A percentile compares a stretch with the other conserved stretches of the same genome.
These are phyloP conservation scores for Uronychia binucleata DNA, from an alignment of 73 alveolate species.

Conservation along the genomic window DNA sequence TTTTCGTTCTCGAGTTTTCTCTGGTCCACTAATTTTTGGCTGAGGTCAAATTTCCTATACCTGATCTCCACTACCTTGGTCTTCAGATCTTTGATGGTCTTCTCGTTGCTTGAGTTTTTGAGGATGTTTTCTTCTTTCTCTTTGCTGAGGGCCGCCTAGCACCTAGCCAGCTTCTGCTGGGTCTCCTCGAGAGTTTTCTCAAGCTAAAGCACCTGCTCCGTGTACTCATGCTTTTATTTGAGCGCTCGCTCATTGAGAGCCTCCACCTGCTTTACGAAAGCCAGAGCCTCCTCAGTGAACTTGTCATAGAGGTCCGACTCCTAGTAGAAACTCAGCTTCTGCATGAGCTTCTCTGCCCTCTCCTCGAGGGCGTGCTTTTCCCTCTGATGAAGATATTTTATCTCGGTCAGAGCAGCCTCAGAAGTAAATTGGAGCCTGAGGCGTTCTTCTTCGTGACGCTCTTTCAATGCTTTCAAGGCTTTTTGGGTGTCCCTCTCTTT, in stretches of 20 bases:
- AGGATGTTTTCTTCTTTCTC: not conserved
- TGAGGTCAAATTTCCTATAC: not conserved
- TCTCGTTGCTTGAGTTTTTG: not conserved
- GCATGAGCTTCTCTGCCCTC: not conserved
- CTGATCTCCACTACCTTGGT: not conserved
- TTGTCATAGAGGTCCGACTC: not conserved
- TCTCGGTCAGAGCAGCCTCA: not conserved
- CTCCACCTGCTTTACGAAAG: not conserved
- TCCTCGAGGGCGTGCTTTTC: not conserved
- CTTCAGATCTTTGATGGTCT: not conserved
- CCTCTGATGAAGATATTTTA: not conserved
- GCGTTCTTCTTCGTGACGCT: not conserved
- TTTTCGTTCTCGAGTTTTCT: not conserved
- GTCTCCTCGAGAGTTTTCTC: not conserved
- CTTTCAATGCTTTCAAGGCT: not conserved
- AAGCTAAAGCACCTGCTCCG: not conserved
- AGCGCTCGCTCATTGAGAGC: not conserved
- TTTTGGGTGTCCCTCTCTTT: not conserved
- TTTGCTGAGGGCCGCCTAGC: not conserved
- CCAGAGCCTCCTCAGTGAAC: not conserved
- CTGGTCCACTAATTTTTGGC: not conserved
- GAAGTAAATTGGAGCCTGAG: not conserved
- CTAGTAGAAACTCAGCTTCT: not conserved
- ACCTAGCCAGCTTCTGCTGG: not conserved
- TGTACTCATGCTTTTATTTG: not conserved